Conservation (phyloP, 1,139 yeast species). For the Meyerozyma sp. region DNA sequence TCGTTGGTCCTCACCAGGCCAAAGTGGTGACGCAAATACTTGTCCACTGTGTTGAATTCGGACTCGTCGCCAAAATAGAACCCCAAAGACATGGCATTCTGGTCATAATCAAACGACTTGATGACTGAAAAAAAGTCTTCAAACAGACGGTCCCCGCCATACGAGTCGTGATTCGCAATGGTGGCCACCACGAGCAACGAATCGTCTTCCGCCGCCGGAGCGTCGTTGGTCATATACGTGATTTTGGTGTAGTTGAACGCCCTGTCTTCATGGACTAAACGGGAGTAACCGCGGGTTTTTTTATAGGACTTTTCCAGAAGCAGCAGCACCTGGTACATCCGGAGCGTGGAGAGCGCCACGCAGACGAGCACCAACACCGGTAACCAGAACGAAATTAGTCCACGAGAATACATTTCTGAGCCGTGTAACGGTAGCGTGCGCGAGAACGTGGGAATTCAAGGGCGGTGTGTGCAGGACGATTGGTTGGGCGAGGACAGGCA, state of each 20-base stretch:
- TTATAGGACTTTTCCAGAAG: not conserved
- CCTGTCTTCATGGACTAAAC: slow-evolving; percentile 5
- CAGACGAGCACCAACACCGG: not conserved
- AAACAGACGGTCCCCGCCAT: slow-evolving; percentile 22
- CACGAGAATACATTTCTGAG: not conserved
- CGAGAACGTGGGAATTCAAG: too few relatives aligned
- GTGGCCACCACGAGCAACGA: slow-evolving; percentile 19
- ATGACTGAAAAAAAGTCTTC: slow-evolving; percentile 21
- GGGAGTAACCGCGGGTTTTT: not conserved
- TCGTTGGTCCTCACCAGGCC: not conserved
- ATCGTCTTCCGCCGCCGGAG: slow-evolving; percentile 5
- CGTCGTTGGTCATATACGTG: slow-evolving; percentile 6
- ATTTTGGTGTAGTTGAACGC: slow-evolving; percentile 9
- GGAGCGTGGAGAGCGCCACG: not conserved
- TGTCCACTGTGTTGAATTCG: slow-evolving; percentile 19
- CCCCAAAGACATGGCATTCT: slow-evolving; percentile 20
- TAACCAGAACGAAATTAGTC: not conserved
- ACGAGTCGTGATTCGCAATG: slow-evolving; percentile 21
- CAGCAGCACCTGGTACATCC: not conserved
- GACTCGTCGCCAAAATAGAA: slow-evolving; percentile 20
- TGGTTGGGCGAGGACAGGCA: too few relatives aligned
- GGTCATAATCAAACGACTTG: slow-evolving; percentile 10
- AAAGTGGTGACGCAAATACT: slow-evolving; percentile 12
- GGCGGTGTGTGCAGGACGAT: not conserved
- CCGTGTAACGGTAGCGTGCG: too few relatives aligned